These are phyloP conservation scores for Microcera coccophila DNA, from an alignment of 2,329 filamentous ascomycete species.

Conservation along the genomic window DNA sequence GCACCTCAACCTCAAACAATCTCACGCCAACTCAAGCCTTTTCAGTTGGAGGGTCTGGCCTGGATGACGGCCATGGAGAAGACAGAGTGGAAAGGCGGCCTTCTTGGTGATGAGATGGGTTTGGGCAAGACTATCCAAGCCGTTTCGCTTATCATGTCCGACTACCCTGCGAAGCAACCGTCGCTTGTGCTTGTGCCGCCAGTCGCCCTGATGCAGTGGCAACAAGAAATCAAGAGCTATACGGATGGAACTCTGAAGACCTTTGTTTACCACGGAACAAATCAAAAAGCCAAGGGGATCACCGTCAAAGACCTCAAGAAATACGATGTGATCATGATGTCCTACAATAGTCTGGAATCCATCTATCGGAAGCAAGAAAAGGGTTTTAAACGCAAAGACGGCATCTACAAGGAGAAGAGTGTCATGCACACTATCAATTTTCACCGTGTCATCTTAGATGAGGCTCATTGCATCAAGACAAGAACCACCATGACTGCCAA, in stretches of 20 bases:
- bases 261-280: conserved; percentile 84
- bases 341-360: conserved; percentile 87
- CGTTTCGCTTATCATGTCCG: conserved; percentile 96
- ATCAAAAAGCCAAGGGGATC: conserved; percentile 75
- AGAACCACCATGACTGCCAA: conserved; percentile 88
- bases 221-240: conserved; percentile 72
- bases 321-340: conserved; percentile 95
- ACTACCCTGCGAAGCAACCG: conserved; percentile 79
- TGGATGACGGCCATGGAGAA: conserved; percentile 95
- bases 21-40: conserved; percentile 79
- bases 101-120: conserved; percentile 97
- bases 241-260: conserved; percentile 88
- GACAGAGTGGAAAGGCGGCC: conserved; percentile 78
- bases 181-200: conserved; percentile 87
- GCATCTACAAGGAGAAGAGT: conserved; percentile 74
- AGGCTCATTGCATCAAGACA: conserved; percentile 91
- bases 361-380: conserved; percentile 90
- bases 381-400: conserved; percentile 77
- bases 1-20: conserved; percentile 62
- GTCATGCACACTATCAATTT: conserved; percentile 81
- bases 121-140: conserved; percentile 98
- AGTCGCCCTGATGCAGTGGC: conserved; percentile 95
- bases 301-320: conserved; percentile 70
- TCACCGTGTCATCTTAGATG: conserved; percentile 89
- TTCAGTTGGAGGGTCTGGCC: conserved; percentile 86